Evolutionary conservation across 2,329 filamentous ascomycete genomes (phyloP).

Genomic region (Dactylellina drechsleri): DNA sequence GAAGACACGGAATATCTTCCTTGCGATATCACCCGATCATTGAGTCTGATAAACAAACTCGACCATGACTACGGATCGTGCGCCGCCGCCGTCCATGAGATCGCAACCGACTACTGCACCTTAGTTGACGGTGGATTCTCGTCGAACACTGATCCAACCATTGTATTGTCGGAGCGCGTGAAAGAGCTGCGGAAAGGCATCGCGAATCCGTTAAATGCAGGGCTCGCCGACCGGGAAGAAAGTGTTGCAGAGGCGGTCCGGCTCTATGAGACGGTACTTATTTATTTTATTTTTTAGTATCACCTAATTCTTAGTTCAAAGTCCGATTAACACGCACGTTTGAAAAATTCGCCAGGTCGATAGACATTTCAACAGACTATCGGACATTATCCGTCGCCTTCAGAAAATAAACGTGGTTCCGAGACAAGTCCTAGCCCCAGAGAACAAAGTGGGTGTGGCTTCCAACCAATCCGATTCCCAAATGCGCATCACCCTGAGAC

Average conservation of each 20-base stretch:
- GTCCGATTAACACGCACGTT: background rate
- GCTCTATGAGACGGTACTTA: slow-evolving; percentile 69
- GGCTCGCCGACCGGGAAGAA: slow-evolving; percentile 69
- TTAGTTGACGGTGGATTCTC: slow-evolving; percentile 61
- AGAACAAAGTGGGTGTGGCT: slow-evolving; percentile 69
- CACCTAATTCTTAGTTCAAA: background rate
- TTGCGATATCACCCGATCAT: slow-evolving; percentile 73
- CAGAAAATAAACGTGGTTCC: slow-evolving; percentile 61
- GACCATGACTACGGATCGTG: slow-evolving; percentile 70
- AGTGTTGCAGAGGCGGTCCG: slow-evolving; percentile 72
- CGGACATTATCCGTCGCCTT: slow-evolving; percentile 48
- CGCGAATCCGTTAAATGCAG: slow-evolving; percentile 68
- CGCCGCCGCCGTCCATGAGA: slow-evolving; percentile 68
- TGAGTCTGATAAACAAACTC: slow-evolving; percentile 73
- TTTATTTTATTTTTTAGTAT: background rate
- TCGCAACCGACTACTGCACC: slow-evolving; percentile 69
- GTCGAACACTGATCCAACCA: slow-evolving; percentile 64
- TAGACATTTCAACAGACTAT: slow-evolving; percentile 69
- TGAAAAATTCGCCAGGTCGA: slow-evolving; percentile 61
- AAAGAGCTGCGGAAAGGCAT: slow-evolving; percentile 70
- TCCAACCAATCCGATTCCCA: slow-evolving; percentile 63
- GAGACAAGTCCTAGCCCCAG: slow-evolving; percentile 70
- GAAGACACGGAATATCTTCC: slow-evolving; percentile 72
- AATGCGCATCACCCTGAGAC: slow-evolving; percentile 57
- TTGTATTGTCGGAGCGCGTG: slow-evolving; percentile 53